Percentiles rank a stretch among this genome's conserved stretches.
Evolutionary conservation across 108 stramenopile genomes (phyloP).

Genomic region (Conticribra guillardii): DNA sequence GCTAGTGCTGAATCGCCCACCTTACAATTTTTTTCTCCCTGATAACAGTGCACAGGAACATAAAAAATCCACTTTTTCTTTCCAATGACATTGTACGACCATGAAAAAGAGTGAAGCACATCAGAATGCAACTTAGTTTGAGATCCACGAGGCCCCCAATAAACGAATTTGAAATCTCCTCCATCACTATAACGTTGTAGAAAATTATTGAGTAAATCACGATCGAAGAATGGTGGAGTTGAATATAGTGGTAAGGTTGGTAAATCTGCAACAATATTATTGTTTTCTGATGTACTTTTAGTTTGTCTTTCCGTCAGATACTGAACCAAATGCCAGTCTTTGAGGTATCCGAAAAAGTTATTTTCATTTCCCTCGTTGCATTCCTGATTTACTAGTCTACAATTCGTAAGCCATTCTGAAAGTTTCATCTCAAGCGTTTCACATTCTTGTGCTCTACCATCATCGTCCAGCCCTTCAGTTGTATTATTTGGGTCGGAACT

Average conservation of each 20-base stretch:
- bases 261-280: background rate
- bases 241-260: slow-evolving; percentile 46
- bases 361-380: background rate
- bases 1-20: slow-evolving; percentile 4
- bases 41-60: too few relatives aligned
- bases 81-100: slow-evolving; percentile 87
- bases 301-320: slow-evolving; percentile 24
- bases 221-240: slow-evolving; percentile 54
- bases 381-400: slow-evolving; percentile 4
- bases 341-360: slow-evolving; percentile 55
- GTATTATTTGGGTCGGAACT: background rate
- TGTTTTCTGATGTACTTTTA: background rate
- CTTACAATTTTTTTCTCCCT: too few relatives aligned
- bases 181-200: slow-evolving; percentile 43
- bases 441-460: slow-evolving; percentile 78
- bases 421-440: slow-evolving; percentile 53
- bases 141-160: slow-evolving; percentile 80
- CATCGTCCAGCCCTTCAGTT: slow-evolving; percentile 50
- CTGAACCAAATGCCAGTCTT: slow-evolving; percentile 82
- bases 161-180: slow-evolving; percentile 87
- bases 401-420: slow-evolving; percentile 51
- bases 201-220: slow-evolving; percentile 69
- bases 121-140: slow-evolving; percentile 80
- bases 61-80: slow-evolving; percentile 85
- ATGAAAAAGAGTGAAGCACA: slow-evolving; percentile 86